phyloP scores from a whole-genome alignment of 2,329 filamentous ascomycete species.

The Ilyonectria sp. region DNA sequence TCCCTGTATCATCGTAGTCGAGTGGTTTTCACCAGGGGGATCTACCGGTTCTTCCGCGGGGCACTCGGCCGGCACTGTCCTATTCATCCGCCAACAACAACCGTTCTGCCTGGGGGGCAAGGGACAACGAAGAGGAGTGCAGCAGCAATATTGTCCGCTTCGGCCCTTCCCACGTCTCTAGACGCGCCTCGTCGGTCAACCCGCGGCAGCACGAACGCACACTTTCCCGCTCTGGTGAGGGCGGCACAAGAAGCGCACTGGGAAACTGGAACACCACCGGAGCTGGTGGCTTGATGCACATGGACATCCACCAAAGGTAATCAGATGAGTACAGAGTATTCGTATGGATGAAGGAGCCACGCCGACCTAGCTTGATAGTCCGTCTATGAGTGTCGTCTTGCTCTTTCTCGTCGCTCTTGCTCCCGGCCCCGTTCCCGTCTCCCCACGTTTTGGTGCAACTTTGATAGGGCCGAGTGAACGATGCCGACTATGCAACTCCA shows the following conservation, averaged over 20 bases:
- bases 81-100: slow-evolving; percentile 4
- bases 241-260: slow-evolving; percentile 11
- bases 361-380: slow-evolving; percentile 17
- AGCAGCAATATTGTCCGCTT: slow-evolving; percentile 20
- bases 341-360: slow-evolving; percentile 14
- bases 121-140: background rate
- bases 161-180: slow-evolving; percentile 32
- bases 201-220: slow-evolving; percentile 16
- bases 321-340: slow-evolving; percentile 25
- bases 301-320: slow-evolving; percentile 8
- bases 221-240: slow-evolving; percentile 26
- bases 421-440: background rate
- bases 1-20: slow-evolving; percentile 22
- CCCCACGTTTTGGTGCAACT: slow-evolving; percentile 18
- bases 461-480: background rate
- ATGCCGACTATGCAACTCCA: slow-evolving; percentile 3
- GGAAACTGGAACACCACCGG: slow-evolving; percentile 11
- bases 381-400: slow-evolving; percentile 1
- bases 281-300: slow-evolving; percentile 36
- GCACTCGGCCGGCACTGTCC: slow-evolving; percentile 23
- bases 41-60: slow-evolving; percentile 16
- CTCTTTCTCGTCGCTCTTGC: slow-evolving; percentile 3
- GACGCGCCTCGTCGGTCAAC: slow-evolving; percentile 20
- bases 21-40: slow-evolving; percentile 23
- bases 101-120: background rate